Evolutionary conservation across 768 basidiomycete genomes (phyloP), one percentile per base, ranked within the genome.

Genomic region (Rhizopogon vesiculosus): DNA sequence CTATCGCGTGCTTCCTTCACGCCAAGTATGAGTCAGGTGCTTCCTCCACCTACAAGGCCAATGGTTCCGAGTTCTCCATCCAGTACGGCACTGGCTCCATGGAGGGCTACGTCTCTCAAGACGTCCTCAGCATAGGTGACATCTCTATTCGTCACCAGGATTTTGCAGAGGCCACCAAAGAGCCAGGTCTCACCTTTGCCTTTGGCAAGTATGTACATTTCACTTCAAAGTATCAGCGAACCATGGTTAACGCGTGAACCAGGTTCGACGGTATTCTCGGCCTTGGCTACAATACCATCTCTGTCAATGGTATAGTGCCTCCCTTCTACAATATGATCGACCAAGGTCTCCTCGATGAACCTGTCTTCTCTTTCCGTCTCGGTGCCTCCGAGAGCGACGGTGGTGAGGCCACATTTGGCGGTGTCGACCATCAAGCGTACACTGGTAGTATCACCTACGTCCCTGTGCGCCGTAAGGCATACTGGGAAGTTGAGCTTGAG

Each of bases 401-500:
- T 51, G 95, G 96, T 49, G 92, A 93, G 69, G 92, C 88, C 35
- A 73, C 87, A 56, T 98, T 98, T 60, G 96, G 96, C 62, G 96
- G 94, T 42, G 80, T 98, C 58, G 94, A 99, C 69, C 51, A 71
- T 10, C 62, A 62, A 25, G 88, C 91, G 35, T 98, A 89, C 76
- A 81, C 70, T 5, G 97, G 97, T 69, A 76, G 85, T 66, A 80
- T 99, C 57, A 65, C 70, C 22, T 98, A 98, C 64, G 93, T 89
- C 31, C 96, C 97, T 50, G 78, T 99, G 51, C 87, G 95, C 63
- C 84, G 93, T 63, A 93, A 91, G 80, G 97, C 93, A 5, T 98
- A 97, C 74, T 97, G 95, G 95, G 96, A 98, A 73, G 93, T 98
- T 45, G 93, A 97, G 69, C 87, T 99, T 28, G 79, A 91, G 74